Evolutionary conservation across 2,329 filamentous ascomycete genomes (phyloP), one percentile per base, ranked within the genome.

Genomic region (Arthrobotrys entomopaga): DNA sequence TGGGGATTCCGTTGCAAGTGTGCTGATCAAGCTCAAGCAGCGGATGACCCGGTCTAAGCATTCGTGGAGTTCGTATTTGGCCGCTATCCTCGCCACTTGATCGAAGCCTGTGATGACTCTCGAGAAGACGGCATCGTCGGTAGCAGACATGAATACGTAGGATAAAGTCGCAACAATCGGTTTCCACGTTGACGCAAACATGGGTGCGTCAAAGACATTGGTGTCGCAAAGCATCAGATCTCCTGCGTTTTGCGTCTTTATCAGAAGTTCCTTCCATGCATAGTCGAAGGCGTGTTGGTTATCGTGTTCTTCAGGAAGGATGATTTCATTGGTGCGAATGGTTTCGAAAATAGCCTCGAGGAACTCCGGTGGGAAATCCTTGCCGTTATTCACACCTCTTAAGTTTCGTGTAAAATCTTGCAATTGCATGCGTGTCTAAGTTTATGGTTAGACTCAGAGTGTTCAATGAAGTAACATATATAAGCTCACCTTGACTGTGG

Each of bases 61-160:
- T 77, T 97, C 93, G 0, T 87, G 91, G 78, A 96, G 86, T 11
- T 87, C 87, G 81, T 97, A 94, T 79, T 89, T 91, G 6, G 92
- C 89, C 4, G 95, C 94, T 77, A 99, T 96, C 72, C 92, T 90
- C 16, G 95, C 93, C 81, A 94, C 98, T 81, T 99, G 94, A 78
- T 97, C 92, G 79, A 99, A 99, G 1, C 95, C 95, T 54, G 91
- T 91, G 26, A 98, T 92, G 16, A 99, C 91, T 72, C 95, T 88
- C 40, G 92, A 92, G 80, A 97, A 99, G 2, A 99, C 95, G 0
- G 94, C 88, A 81, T 99, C 95, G 79, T 99, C 96, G 0, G 93
- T 96, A 15, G 96, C 96, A 40, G 94, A 98, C 90, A 98, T 96
- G 83, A 99, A 99, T 2, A 99, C 95, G 80, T 98, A 99, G 11